Conservation (phyloP, 495 filamentous ascomycete genomes). For the Pseudevernia furfuracea region DNA sequence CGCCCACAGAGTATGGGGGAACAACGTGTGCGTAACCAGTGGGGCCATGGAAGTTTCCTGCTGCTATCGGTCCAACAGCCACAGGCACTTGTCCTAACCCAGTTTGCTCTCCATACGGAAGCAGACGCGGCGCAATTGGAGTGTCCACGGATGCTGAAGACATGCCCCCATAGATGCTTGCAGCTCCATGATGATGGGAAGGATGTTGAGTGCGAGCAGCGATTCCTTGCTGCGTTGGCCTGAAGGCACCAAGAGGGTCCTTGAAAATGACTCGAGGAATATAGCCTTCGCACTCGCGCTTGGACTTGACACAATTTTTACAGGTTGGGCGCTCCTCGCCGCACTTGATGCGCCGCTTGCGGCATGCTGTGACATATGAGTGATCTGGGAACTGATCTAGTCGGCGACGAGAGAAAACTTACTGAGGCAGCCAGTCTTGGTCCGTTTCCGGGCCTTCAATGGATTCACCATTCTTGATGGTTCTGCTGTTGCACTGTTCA, state of each 20-base stretch:
- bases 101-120: conserved; percentile 14
- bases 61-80: conserved; percentile 1
- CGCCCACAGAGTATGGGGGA: conserved; percentile 1
- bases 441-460: conserved; percentile 57
- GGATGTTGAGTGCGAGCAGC: conserved; percentile 18
- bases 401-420: conserved; percentile 30
- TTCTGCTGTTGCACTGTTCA: conserved; percentile 18
- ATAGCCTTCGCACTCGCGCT: conserved; percentile 89
- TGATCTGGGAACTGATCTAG: conserved; percentile 1
- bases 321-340: conserved; percentile 91
- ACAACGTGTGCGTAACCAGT: conserved; percentile 8
- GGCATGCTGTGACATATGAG: conserved; percentile 58
- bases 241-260: conserved; percentile 62
- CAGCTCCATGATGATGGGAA: conserved; percentile 12
- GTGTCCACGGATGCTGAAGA: conserved; percentile 10
- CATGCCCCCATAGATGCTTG: conserved; percentile 13
- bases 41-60: conserved; percentile 13
- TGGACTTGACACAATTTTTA: conserved; percentile 89
- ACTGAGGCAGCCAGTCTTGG: conserved; percentile 96
- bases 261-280: conserved; percentile 90
- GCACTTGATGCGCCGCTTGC: conserved; percentile 92
- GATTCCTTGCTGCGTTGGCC: conserved; percentile 21
- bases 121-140: conserved; percentile 23
- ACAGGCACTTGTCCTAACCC: conserved; percentile 4
- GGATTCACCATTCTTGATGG: conserved; percentile 9